Conservation (phyloP, 192 early-diverging fungal species). For the Glomus cerebriforme region DNA sequence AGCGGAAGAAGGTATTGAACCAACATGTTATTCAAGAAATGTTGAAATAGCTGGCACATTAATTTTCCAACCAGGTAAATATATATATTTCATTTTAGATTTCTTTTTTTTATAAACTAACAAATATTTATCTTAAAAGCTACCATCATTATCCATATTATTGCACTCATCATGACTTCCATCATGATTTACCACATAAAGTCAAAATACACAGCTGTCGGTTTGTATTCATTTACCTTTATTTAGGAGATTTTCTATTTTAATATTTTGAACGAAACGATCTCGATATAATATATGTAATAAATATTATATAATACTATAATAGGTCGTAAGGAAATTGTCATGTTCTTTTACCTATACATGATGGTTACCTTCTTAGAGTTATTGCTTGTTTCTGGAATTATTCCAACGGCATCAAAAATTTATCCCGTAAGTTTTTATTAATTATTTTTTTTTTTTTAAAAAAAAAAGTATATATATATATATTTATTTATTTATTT, state of each 20-base stretch:
- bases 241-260: neutral
- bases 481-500: neutral
- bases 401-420: conserved; percentile 81
- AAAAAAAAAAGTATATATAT: neutral
- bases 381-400: conserved; percentile 88
- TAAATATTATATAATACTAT: neutral
- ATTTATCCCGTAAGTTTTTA: conserved; percentile 63
- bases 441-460: neutral
- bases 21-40: conserved; percentile 93
- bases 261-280: neutral
- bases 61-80: conserved; percentile 88
- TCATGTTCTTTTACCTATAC: conserved; percentile 98
- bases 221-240: conserved; percentile 46
- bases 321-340: conserved; percentile 94
- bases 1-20: conserved; percentile 72
- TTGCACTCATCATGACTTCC: conserved; percentile 92
- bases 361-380: conserved; percentile 83
- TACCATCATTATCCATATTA: conserved; percentile 89
- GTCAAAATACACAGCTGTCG: conserved; percentile 99
- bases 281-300: neutral
- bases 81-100: neutral
- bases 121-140: conserved; percentile 48
- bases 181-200: conserved; percentile 99
- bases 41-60: conserved; percentile 82
- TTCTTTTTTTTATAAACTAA: neutral